Conservation (phyloP, 805 yeast genomes). For the Gaillardinia entomophila region DNA sequence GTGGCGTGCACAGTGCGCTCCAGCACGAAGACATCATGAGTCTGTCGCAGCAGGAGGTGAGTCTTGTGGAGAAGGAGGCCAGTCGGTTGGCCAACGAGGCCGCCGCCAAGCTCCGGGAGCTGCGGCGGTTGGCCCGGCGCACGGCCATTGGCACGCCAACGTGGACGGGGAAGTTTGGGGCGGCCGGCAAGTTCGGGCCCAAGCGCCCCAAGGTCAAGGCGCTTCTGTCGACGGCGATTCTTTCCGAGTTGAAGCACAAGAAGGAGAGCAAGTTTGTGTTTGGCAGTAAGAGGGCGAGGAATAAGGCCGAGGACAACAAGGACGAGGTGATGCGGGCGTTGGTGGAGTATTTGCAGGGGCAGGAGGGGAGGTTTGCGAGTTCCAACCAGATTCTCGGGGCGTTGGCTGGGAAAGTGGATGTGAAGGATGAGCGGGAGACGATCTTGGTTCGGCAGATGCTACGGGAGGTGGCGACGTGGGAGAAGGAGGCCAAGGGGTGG, state of each 20-base stretch:
- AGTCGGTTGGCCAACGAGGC: slow-evolving; percentile 50
- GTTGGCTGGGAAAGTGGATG: slow-evolving; percentile 19
- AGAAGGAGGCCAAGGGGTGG: slow-evolving; percentile 58
- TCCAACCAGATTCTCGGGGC: slow-evolving; percentile 46
- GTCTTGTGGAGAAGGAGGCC: slow-evolving; percentile 61
- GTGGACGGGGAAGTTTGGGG: slow-evolving; percentile 92
- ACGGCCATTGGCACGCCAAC: slow-evolving; percentile 76
- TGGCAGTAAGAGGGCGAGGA: slow-evolving; percentile 6
- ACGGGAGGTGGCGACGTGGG: slow-evolving; percentile 65
- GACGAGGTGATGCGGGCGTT: slow-evolving; percentile 28
- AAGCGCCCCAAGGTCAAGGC: slow-evolving; percentile 9
- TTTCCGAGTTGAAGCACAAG: slow-evolving; percentile 42
- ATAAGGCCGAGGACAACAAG: slow-evolving; percentile 13
- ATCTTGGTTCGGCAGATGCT: slow-evolving; percentile 63
- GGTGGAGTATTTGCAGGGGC: slow-evolving; percentile 28
- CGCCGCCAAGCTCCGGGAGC: slow-evolving; percentile 50
- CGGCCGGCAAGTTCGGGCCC: slow-evolving; percentile 57
- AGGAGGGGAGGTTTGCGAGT: slow-evolving; percentile 35
- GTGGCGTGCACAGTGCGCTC: slow-evolving; percentile 68
- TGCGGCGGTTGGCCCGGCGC: slow-evolving; percentile 47
- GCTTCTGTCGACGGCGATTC: slow-evolving; percentile 44
- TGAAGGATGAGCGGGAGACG: slow-evolving; percentile 43
- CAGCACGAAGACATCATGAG: slow-evolving; percentile 76
- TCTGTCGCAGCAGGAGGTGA: slow-evolving; percentile 45
- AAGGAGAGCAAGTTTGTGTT: slow-evolving; percentile 23